Evolutionary conservation across 2,329 filamentous ascomycete species (phyloP), one percentile per base, ranked within the genome.

Genomic region (Aspergillus unguis): DNA sequence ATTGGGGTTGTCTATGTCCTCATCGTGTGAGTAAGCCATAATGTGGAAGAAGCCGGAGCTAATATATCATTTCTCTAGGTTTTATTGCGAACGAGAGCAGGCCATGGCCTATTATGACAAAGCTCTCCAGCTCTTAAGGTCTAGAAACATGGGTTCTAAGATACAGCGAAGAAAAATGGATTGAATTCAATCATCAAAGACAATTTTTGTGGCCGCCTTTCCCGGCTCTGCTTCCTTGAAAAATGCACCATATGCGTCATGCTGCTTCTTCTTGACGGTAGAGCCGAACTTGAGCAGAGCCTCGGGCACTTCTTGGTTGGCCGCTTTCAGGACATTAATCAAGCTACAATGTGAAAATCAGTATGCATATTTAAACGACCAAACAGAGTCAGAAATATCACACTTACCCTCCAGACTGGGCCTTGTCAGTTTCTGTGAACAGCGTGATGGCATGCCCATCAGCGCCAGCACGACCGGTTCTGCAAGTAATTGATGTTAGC

Each of bases 251-350:
- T 97, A 99, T 44, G 89, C 88, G 66, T 91, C 88, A 75, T 99
- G 94, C 44, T 85, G 83, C 90, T 97, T 97, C 84, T 95, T 96
- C 84, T 97, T 99, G 48, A 99, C 94, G 1, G 92, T 97, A 25
- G 91, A 95, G 65, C 94, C 94, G 63, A 96, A 99, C 75, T 95
- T 96, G 71, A 97, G 79, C 35, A 99, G 77, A 27, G 90, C 88
- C 40, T 96, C 90, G 2, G 94, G 94, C 0, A 99, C 90, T 9
- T 85, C 81, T 73, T 99, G 94, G 60, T 90, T 90, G 26, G 94
- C 92, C n/a, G 85, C 89, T 74, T 88, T 95, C 57, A 99, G 83
- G 51, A 99, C 91, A 70, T 97, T 97, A 77, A 97, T 88, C 63
- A 99, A 77, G 7, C 88, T 92, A 62, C 8, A 11, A 17, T 17